Percentiles rank a stretch among this genome's conserved stretches.
Evolutionary conservation across 139 green algal genomes (phyloP).

Genomic region (Trebouxia sp.): DNA sequence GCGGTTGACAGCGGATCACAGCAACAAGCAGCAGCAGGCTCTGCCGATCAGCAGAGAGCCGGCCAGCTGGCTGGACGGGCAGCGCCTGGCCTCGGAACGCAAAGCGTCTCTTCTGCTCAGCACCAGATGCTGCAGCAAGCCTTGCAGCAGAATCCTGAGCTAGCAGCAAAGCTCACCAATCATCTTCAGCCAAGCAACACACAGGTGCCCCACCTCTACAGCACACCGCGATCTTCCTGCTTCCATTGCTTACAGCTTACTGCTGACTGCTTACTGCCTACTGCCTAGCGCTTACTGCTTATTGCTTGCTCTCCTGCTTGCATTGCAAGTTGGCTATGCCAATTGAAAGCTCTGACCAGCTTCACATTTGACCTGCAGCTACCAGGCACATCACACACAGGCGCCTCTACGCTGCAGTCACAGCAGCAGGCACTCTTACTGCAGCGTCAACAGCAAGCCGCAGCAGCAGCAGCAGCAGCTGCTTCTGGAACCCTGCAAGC

Average conservation of each 20-base stretch:
- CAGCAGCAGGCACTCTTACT: not conserved
- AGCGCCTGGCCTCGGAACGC: not conserved
- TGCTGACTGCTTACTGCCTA: not conserved
- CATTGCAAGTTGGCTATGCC: too few relatives aligned
- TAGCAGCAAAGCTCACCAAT: constrained; percentile 1
- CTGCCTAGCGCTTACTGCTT: too few relatives aligned
- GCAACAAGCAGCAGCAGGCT: not conserved
- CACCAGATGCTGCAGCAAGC: constrained; percentile 26
- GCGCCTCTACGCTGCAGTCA: not conserved
- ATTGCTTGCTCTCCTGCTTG: too few relatives aligned
- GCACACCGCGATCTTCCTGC: not conserved
- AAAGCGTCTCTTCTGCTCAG: not conserved
- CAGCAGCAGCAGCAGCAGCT: constrained; percentile 7
- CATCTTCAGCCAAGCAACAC: not conserved
- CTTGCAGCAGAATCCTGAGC: constrained; percentile 25
- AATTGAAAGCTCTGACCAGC: too few relatives aligned
- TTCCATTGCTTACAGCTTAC: not conserved
- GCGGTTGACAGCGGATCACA: not conserved
- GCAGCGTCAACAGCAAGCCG: constrained; percentile 6
- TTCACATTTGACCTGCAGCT: not conserved
- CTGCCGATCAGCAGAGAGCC: not conserved
- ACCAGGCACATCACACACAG: not conserved
- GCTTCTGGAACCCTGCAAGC: not conserved
- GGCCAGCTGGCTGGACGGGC: not conserved
- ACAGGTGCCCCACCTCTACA: not conserved